These are phyloP conservation scores for Aspergillus nanangensis DNA, from an alignment of 495 filamentous ascomycete genomes.

Conservation along the genomic window DNA sequence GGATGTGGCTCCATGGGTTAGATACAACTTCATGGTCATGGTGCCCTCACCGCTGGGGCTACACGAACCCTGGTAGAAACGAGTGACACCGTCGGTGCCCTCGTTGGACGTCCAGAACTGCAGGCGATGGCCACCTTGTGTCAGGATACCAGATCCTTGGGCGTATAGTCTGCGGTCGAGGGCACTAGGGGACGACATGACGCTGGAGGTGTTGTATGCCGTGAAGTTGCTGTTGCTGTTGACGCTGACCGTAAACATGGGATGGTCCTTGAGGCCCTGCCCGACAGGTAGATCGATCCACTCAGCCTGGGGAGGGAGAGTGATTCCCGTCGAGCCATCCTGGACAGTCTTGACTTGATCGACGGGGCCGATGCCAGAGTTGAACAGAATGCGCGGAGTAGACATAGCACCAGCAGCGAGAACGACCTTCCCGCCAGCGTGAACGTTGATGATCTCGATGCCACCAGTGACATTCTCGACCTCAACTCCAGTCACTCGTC, in stretches of 20 bases:
- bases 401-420: slow-evolving; percentile 64
- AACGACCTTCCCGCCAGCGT: slow-evolving; percentile 55
- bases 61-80: slow-evolving; percentile 20
- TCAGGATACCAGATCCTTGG: slow-evolving; percentile 54
- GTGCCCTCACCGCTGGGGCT: slow-evolving; percentile 13
- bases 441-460: slow-evolving; percentile 56
- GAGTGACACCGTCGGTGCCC: slow-evolving; percentile 13
- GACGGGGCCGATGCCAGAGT: slow-evolving; percentile 55
- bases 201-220: slow-evolving; percentile 61
- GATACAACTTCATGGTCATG: slow-evolving; percentile 30
- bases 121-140: slow-evolving; percentile 60
- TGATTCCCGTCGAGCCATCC: slow-evolving; percentile 28
- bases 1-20: slow-evolving; percentile 34
- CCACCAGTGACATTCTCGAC: slow-evolving; percentile 55
- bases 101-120: slow-evolving; percentile 21
- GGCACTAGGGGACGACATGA: slow-evolving; percentile 41
- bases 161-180: slow-evolving; percentile 37
- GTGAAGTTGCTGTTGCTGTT: slow-evolving; percentile 55
- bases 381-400: slow-evolving; percentile 62
- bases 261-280: slow-evolving; percentile 66
- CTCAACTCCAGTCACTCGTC: slow-evolving; percentile 60
- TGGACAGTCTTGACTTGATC: slow-evolving; percentile 55
- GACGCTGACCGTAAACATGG: slow-evolving; percentile 58
- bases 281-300: slow-evolving; percentile 71
- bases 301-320: slow-evolving; percentile 45